Conservation (phyloP, 108 stramenopile genomes). For the Mayamaea pseudoterrestris region DNA sequence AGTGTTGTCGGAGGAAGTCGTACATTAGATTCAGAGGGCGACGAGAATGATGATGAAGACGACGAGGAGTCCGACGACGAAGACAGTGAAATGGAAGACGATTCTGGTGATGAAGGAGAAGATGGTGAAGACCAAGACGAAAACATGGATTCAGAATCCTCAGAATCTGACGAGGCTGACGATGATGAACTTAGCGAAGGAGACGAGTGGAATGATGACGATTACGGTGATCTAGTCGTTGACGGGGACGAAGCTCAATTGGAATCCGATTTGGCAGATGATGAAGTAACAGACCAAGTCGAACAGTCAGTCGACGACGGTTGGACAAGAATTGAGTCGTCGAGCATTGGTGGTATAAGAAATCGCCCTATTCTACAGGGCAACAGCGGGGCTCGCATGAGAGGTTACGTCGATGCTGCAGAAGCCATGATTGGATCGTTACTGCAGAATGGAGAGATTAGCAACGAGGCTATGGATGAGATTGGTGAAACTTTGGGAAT, state of each 20-base stretch:
- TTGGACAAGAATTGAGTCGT: constrained; percentile 65
- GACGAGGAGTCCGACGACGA: constrained; percentile 17
- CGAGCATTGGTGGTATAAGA: constrained; percentile 40
- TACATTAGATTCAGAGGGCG: constrained; percentile 2
- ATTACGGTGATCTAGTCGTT: not conserved
- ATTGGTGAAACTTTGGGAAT: constrained; percentile 66
- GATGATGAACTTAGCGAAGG: constrained; percentile 23
- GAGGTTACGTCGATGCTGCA: constrained; percentile 44
- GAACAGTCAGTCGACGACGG: constrained; percentile 32
- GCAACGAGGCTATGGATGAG: constrained; percentile 38
- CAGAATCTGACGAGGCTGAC: constrained; percentile 18
- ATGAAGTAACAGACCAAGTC: constrained; percentile 8
- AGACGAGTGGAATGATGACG: constrained; percentile 10
- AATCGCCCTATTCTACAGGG: constrained; percentile 23
- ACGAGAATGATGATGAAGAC: constrained; percentile 11
- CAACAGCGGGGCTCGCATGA: constrained; percentile 3
- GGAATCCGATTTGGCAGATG: constrained; percentile 14
- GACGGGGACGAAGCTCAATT: constrained; percentile 6
- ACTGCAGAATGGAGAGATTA: constrained; percentile 47
- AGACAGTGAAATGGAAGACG: constrained; percentile 17
- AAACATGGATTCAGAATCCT: constrained; percentile 26
- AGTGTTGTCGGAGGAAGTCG: too few species aligned
- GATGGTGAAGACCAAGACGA: constrained; percentile 31
- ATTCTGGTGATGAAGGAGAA: constrained; percentile 36
- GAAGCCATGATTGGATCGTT: constrained; percentile 70